Evolutionary conservation across 148 eudicot genomes (phyloP).

Genomic region (Silene conica): DNA sequence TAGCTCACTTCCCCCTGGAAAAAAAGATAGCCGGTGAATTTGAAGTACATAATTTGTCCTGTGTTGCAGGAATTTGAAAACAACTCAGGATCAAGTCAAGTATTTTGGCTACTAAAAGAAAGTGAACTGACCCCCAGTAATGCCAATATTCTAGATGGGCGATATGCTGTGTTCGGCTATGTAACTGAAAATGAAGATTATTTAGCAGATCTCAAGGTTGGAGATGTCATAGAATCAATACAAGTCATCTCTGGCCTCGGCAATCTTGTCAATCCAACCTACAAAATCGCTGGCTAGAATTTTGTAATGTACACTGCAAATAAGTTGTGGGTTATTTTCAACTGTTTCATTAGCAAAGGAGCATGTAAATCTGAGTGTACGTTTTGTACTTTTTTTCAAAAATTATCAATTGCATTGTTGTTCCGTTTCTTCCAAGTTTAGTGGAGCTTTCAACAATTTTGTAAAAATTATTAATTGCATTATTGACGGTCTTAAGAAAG

Average conservation of each 20-base stretch:
- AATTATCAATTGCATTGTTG: too few relatives aligned
- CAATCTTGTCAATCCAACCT: slow-evolving; percentile 89
- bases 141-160: slow-evolving; percentile 92
- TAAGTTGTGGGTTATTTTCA: slow-evolving; percentile 19
- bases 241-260: slow-evolving; percentile 86
- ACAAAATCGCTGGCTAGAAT: slow-evolving; percentile 81
- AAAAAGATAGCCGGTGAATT: neutral
- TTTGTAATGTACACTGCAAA: neutral
- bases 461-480: too few relatives aligned
- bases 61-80: slow-evolving; percentile 78
- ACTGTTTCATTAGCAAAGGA: slow-evolving; percentile 7
- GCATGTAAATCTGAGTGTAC: slow-evolving; percentile 12
- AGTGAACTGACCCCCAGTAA: slow-evolving; percentile 97
- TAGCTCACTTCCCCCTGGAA: neutral
- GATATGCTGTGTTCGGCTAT: slow-evolving; percentile 90
- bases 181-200: slow-evolving; percentile 79
- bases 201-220: slow-evolving; percentile 93
- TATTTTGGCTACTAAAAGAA: slow-evolving; percentile 96
- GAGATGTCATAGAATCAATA: slow-evolving; percentile 84
- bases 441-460: too few relatives aligned
- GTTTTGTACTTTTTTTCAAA: neutral
- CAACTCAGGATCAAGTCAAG: slow-evolving; percentile 89
- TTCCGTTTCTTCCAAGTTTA: too few relatives aligned
- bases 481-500: too few relatives aligned
- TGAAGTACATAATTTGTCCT: neutral